phyloP scores from a whole-genome alignment of 768 basidiomycete genomes.

The Podaxis sp. region DNA sequence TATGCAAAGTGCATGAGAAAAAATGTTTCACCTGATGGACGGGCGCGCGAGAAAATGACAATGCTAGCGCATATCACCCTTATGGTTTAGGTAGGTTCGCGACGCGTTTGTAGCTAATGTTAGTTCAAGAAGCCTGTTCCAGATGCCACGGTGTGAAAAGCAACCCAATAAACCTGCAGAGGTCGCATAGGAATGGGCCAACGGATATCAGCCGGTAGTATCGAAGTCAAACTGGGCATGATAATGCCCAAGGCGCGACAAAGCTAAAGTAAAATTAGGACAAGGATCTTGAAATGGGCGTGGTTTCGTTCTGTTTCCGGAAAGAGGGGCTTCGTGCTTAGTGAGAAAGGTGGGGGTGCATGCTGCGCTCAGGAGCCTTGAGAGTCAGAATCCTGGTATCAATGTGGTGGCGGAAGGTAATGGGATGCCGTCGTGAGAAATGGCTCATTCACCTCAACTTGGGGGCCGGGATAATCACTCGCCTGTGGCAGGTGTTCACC shows the following conservation, averaged over 20 bases:
- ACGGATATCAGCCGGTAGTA: slow-evolving; percentile 1
- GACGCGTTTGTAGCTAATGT: not conserved
- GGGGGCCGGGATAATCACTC: no score
- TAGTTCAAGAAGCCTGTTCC: not conserved
- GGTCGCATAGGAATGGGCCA: not conserved
- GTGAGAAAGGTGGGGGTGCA: not conserved
- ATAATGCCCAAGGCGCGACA: not conserved
- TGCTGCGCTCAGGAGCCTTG: not conserved
- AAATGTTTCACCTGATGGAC: not conserved
- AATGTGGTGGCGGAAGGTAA: not conserved
- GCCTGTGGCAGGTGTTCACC: no score
- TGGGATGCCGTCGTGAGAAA: not conserved
- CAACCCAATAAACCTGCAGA: not conserved
- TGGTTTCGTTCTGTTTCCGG: not conserved
- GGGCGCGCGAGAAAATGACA: not conserved
- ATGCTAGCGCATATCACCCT: not conserved
- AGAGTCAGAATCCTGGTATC: not conserved
- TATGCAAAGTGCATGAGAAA: slow-evolving; percentile 9
- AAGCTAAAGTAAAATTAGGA: not conserved
- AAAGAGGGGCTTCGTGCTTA: not conserved
- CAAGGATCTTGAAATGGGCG: not conserved
- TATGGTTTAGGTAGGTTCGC: slow-evolving; percentile 1
- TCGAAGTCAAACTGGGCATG: not conserved
- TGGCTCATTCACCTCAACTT: not conserved
- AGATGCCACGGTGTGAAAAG: not conserved